Conservation (phyloP, 2,329 filamentous ascomycete genomes). For the Onygenales sp. region DNA sequence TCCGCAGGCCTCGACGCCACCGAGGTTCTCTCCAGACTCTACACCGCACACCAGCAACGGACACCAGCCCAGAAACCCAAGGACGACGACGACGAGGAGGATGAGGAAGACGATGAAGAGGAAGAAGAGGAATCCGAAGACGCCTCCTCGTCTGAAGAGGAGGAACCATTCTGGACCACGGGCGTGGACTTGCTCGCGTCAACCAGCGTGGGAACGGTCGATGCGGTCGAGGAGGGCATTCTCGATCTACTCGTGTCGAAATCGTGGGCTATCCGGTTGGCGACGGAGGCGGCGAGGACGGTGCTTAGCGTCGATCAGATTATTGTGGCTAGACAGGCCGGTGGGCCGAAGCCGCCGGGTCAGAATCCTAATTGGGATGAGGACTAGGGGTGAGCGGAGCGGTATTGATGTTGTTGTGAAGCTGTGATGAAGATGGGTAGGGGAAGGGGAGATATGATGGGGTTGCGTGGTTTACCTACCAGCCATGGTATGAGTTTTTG, state of each 20-base stretch:
- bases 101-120: conserved; percentile 31
- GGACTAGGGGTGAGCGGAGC: conserved; percentile 33
- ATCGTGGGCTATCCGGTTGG: conserved; percentile 93
- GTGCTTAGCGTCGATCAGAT: conserved; percentile 97
- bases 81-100: conserved; percentile 17
- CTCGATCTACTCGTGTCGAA: conserved; percentile 87
- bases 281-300: conserved; percentile 87
- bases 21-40: conserved; percentile 86
- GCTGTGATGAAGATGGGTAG: neutral
- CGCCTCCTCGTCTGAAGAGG: conserved; percentile 36
- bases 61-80: conserved; percentile 14
- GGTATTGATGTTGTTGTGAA: neutral
- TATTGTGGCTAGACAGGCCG: conserved; percentile 93
- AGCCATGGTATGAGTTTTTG: too few species aligned
- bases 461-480: too few species aligned
- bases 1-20: conserved; percentile 93
- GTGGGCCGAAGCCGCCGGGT: conserved; percentile 90
- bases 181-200: conserved; percentile 92
- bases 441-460: too few species aligned
- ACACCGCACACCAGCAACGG: conserved; percentile 70
- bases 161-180: conserved; percentile 78
- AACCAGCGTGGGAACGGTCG: conserved; percentile 68
- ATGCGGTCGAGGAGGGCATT: conserved; percentile 80
- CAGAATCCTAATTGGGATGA: conserved; percentile 77
- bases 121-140: conserved; percentile 53